Evolutionary conservation across 805 yeast species (phyloP), one percentile per base, ranked within the genome.

Genomic region (Teunomyces aglyptinius): DNA sequence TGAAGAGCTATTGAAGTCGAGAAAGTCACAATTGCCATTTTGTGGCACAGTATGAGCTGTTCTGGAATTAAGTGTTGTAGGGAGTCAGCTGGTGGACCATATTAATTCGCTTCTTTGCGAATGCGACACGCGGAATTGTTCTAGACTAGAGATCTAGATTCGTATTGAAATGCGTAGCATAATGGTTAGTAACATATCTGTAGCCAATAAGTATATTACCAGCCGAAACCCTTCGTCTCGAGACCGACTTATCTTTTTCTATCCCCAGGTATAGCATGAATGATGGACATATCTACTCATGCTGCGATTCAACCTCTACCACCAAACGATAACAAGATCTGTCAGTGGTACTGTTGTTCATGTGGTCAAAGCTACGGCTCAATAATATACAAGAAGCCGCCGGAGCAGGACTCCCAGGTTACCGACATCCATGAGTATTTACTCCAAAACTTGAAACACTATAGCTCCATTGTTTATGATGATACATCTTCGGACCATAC

Each of bases 271-370:
- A 27, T 26, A 34, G 34, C 34, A 22, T 29, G 27, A 32, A 27
- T 16, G 12, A 38, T 38, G 28, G 31, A n/a, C 35, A 24, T 31
- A 24, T 42, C 45, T 13, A 12, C 38, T 13, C 42, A 31, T 24
- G 12, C 40, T 24, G 20, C 33, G 13, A 22, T 20, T 29, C 39
- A 26, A 28, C 34, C 28, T 10, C 44, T 16, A 12, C 41, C 44
- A 39, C 49, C 44, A 46, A 15, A 55, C 38, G 50, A 48, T 19
- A 58, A 61, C 44, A 61, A 62, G 43, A 67, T 70, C 12, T 66
- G 72, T 52, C 73, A 70, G 52, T 70, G 75, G 75, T 68, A 66
- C 51, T 70, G 75, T 49, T 70, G 75, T 48, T 64, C 64, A 12
- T 70, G 75, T 47, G 73, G 73, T 24, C 67, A 67, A 49, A 56